Base-by-base conservation (phyloP, 208 protist genomes). In the Trypanosoma scelopori region DNA sequence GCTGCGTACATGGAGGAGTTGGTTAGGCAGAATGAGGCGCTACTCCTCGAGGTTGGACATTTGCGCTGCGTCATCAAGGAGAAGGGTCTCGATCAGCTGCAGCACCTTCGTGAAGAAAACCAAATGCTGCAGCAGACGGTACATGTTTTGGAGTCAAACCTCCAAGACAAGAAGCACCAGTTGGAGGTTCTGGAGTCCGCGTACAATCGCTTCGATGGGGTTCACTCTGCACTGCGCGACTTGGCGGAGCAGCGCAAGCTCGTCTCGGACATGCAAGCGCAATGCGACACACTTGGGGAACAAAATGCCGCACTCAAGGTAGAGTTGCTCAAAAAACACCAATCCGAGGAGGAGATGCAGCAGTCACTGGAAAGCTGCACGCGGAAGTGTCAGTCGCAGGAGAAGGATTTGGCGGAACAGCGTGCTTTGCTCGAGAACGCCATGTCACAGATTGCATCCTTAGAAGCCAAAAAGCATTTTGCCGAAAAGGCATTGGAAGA, bases 1-100 rank as follows among this genome's bases (percentile, higher is more conserved):
- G 30, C 35, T 9, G 59, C 45, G 4, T 68, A 74, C 56, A 59
- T 74, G 27, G 52, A 69, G 48, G 60, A 78, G 45, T 30, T 93
- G 12, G 69, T 93, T 28, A 80, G 76, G 41, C 68, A 86, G 22
- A 91, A 91, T 45, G 85, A 91, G 67, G 66, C 43, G 7, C 74
- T 91, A 22, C 78, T 86, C 30, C 79, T 91, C 35, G 66, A 89
- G 46, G 45, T 73, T 32, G 46, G 62, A 48, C 32, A 69, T 23
- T 61, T 72, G 46, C 71, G 51, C 67, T 75, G 30, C 55, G 71
- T 45, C 58, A 77, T 84, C 5, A 53, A 74, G n/a, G 77, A 65
- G 41, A 78, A 76, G 20, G 77, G 69, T 0, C 45, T 81, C 1
- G 69, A 80, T 12, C 55, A 70, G 45, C 22, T 71, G 6, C 30